A percentile compares a stretch with the other conserved stretches of the same genome.
These are phyloP conservation scores for Macaranga tanarius DNA, from an alignment of 441 rosid genomes.

Conservation along the genomic window DNA sequence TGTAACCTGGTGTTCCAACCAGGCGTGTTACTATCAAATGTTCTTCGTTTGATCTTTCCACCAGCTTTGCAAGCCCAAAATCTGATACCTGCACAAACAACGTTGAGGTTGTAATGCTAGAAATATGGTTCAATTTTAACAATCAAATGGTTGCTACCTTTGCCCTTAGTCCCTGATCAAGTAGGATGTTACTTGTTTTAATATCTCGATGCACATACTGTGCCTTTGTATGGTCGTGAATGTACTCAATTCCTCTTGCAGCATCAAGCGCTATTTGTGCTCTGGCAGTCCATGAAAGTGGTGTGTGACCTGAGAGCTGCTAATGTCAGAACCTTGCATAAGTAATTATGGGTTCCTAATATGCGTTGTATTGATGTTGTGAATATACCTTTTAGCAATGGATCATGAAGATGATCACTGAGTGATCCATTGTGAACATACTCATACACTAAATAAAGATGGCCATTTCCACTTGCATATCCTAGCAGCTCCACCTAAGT, in stretches of 20 bases:
- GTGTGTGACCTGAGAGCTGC: conserved; percentile 31
- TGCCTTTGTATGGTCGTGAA: conserved; percentile 41
- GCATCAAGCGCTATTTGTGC: conserved; percentile 41
- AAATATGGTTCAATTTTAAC: background rate
- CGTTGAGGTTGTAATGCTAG: background rate
- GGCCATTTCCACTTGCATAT: conserved; percentile 34
- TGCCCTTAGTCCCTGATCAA: conserved; percentile 38
- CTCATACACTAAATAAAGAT: conserved; percentile 38
- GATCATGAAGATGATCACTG: conserved; percentile 38
- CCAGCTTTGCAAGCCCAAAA: conserved; percentile 42
- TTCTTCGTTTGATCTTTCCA: conserved; percentile 35
- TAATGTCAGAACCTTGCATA: conserved; percentile 16
- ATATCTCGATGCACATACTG: conserved; percentile 40
- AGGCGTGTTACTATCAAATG: conserved; percentile 26
- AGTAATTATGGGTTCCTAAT: background rate
- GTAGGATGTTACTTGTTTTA: conserved; percentile 44
- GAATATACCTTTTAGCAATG: conserved; percentile 29
- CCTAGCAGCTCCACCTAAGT: conserved; percentile 42
- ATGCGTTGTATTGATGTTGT: background rate
- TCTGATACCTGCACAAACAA: conserved; percentile 31
- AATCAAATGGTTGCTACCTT: conserved; percentile 22
- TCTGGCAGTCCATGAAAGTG: conserved; percentile 40
- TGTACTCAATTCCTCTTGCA: conserved; percentile 44
- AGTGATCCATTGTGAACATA: conserved; percentile 40
- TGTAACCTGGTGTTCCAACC: conserved; percentile 42